Conservation (phyloP, 345 rosid genomes). For the Eucalyptus fibrosa region DNA sequence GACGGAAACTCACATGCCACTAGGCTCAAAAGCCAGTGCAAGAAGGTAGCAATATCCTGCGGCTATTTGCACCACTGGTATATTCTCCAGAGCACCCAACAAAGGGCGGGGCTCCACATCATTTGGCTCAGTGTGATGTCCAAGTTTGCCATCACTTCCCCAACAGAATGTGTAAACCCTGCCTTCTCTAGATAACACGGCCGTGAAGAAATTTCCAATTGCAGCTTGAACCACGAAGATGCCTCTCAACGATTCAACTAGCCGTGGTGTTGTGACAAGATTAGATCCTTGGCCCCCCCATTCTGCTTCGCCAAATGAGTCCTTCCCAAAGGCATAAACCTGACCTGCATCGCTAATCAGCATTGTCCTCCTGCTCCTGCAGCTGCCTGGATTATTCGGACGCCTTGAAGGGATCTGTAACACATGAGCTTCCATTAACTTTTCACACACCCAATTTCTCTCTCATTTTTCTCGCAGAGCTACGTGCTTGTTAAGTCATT, state of each 20-base stretch:
- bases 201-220: constrained; percentile 86
- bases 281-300: constrained; percentile 51
- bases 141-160: constrained; percentile 72
- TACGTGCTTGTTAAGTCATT: constrained; percentile 14
- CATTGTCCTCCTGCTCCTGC: constrained; percentile 84
- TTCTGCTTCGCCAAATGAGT: constrained; percentile 59
- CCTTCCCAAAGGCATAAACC: constrained; percentile 82
- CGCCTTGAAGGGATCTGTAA: constrained; percentile 88
- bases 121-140: constrained; percentile 69
- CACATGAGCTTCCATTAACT: constrained; percentile 40
- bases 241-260: constrained; percentile 66
- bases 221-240: constrained; percentile 91
- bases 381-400: constrained; percentile 91
- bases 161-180: constrained; percentile 89
- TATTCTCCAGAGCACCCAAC: constrained; percentile 80
- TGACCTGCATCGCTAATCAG: constrained; percentile 85
- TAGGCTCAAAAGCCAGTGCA: constrained; percentile 82
- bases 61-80: constrained; percentile 80
- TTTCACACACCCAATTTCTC: constrained; percentile 5
- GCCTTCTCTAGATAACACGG: constrained; percentile 89
- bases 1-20: constrained; percentile 64
- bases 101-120: constrained; percentile 74
- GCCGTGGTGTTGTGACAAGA: constrained; percentile 54
- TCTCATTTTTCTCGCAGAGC: constrained; percentile 8
- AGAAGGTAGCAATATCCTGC: constrained; percentile 97